Conservation (phyloP, 768 basidiomycete genomes). For the Rossbeevera mucosa region DNA sequence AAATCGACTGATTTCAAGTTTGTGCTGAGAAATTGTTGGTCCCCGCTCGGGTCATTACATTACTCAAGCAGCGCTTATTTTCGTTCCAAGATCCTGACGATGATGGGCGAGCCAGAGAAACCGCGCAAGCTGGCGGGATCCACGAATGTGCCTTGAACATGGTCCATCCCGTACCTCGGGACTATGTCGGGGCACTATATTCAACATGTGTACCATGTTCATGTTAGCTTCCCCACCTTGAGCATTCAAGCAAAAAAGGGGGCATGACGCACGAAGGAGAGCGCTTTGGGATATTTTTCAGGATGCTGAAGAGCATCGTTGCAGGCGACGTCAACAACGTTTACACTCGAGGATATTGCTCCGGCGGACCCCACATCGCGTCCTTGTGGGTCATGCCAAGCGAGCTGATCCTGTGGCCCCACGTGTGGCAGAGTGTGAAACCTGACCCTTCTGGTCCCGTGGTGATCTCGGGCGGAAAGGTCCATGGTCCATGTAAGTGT, state of each 20-base stretch:
- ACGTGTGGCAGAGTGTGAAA: background rate
- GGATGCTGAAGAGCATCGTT: no score
- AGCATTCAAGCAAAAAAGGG: no score
- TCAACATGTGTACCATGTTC: no score
- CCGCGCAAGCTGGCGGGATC: no score
- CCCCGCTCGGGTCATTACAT: background rate
- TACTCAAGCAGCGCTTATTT: background rate
- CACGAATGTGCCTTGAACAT: no score
- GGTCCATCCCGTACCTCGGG: no score
- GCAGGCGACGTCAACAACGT: background rate
- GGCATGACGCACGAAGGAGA: no score
- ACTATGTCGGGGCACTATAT: no score
- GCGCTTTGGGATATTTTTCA: no score
- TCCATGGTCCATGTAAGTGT: background rate
- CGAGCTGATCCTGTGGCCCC: constrained; percentile 1
- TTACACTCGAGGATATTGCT: background rate
- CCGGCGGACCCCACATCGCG: background rate
- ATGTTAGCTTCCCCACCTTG: no score
- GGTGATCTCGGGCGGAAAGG: background rate
- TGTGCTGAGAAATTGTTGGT: background rate
- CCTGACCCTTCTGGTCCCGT: background rate
- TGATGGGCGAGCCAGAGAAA: no score
- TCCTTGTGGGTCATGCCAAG: background rate
- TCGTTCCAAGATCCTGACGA: background rate
- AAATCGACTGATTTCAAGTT: background rate